These are phyloP conservation scores for Talaromyces sp. DNA, from an alignment of 2,329 filamentous ascomycete genomes.

Conservation along the genomic window DNA sequence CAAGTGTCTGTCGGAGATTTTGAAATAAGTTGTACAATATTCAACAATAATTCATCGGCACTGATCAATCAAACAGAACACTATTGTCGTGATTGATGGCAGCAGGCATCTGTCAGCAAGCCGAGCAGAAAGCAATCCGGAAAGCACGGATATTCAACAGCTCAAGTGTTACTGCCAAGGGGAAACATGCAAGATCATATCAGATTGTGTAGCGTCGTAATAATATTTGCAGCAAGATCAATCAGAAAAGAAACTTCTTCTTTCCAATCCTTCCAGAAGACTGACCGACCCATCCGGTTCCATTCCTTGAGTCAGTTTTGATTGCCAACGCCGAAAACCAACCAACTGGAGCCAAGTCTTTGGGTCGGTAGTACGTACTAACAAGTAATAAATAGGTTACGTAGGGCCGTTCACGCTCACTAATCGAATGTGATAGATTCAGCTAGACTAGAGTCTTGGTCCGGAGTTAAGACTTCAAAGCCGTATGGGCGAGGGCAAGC, in stretches of 20 bases:
- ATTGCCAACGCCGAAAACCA: not conserved
- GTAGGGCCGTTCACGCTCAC: not conserved
- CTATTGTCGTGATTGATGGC: not conserved
- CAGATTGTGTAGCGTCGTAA: not conserved
- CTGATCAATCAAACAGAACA: not conserved
- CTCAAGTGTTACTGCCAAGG: not conserved
- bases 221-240: not conserved
- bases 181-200: not conserved
- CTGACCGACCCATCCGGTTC: not conserved
- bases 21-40: not conserved
- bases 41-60: not conserved
- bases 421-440: not conserved
- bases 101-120: not conserved
- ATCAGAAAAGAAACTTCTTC: not conserved
- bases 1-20: not conserved
- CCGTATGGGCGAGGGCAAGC: not conserved
- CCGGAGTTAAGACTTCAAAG: slow-evolving; percentile 1
- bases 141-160: not conserved
- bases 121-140: not conserved
- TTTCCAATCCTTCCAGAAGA: slow-evolving; percentile 3
- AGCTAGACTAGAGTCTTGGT: not conserved
- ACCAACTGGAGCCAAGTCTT: not conserved
- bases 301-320: not conserved
- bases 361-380: not conserved
- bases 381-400: not conserved